phyloP scores from a whole-genome alignment of 805 yeast species.

The Hanseniaspora guilliermondii region DNA sequence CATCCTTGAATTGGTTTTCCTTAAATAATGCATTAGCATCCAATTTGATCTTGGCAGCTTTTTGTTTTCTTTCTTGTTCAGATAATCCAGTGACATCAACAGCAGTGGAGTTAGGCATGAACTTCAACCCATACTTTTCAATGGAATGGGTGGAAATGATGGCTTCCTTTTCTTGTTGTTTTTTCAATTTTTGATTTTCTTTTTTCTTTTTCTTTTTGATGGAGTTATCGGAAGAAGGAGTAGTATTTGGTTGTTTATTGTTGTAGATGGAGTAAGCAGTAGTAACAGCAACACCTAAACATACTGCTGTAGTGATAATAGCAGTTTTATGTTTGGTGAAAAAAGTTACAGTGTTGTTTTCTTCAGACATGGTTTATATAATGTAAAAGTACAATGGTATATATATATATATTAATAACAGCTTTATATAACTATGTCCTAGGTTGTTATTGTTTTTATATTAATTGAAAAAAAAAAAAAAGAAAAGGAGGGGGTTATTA shows the following conservation, averaged over 20 bases:
- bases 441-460: too few species aligned
- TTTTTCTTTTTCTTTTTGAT: constrained; percentile 26
- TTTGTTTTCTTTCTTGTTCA: constrained; percentile 42
- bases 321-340: constrained; percentile 43
- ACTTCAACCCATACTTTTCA: constrained; percentile 11
- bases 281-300: constrained; percentile 51
- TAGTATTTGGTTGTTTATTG: constrained; percentile 10
- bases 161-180: constrained; percentile 23
- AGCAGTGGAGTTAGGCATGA: constrained; percentile 19
- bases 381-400: too few species aligned
- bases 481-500: too few species aligned
- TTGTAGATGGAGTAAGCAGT: constrained; percentile 38
- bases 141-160: constrained; percentile 13
- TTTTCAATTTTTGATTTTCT: constrained; percentile 29
- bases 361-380: constrained; percentile 20
- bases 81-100: constrained; percentile 28
- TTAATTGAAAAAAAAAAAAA: too few species aligned
- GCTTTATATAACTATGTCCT: too few species aligned
- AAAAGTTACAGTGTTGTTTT: constrained; percentile 24
- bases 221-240: constrained; percentile 16
- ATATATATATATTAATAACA: too few species aligned
- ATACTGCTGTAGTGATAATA: constrained; percentile 48
- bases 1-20: constrained; percentile 54
- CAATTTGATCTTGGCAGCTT: constrained; percentile 70
- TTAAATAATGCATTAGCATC: constrained; percentile 79